Evolutionary conservation across 495 filamentous ascomycete genomes (phyloP).

Genomic region (Xylona heveae): DNA sequence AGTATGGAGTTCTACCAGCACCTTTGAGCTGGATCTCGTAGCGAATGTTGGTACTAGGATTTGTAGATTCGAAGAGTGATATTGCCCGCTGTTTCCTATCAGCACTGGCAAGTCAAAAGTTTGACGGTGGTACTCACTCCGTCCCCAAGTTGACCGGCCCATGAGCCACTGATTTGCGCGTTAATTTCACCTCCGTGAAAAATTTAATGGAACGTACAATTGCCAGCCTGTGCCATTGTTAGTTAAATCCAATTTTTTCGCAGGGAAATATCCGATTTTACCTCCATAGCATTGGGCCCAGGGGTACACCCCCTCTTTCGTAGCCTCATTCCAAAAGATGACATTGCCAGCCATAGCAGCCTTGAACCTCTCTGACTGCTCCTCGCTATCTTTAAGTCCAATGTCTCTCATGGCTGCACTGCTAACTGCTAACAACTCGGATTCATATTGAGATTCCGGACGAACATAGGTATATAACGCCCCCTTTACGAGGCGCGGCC

Average conservation of each 20-base stretch:
- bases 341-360: conserved; percentile 61
- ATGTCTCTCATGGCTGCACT: conserved; percentile 56
- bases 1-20: conserved; percentile 82
- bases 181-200: conserved; percentile 7
- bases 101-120: not conserved
- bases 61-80: conserved; percentile 75
- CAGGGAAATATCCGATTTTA: conserved; percentile 27
- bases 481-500: conserved; percentile 63
- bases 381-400: conserved; percentile 43
- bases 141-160: conserved; percentile 93
- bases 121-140: conserved; percentile 24
- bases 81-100: conserved; percentile 46
- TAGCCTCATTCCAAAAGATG: conserved; percentile 28
- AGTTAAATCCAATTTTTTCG: conserved; percentile 1
- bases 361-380: conserved; percentile 52
- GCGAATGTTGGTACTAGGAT: conserved; percentile 42
- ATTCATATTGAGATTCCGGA: conserved; percentile 42
- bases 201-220: conserved; percentile 21
- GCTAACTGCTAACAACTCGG: conserved; percentile 66
- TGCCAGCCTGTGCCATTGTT: conserved; percentile 24
- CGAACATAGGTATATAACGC: conserved; percentile 84
- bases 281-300: conserved; percentile 98
- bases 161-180: conserved; percentile 32
- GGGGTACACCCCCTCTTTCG: conserved; percentile 55
- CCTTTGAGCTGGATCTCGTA: conserved; percentile 93